Base-by-base conservation (phyloP, 2,329 filamentous ascomycete genomes). In the Beauveria sp. region DNA sequence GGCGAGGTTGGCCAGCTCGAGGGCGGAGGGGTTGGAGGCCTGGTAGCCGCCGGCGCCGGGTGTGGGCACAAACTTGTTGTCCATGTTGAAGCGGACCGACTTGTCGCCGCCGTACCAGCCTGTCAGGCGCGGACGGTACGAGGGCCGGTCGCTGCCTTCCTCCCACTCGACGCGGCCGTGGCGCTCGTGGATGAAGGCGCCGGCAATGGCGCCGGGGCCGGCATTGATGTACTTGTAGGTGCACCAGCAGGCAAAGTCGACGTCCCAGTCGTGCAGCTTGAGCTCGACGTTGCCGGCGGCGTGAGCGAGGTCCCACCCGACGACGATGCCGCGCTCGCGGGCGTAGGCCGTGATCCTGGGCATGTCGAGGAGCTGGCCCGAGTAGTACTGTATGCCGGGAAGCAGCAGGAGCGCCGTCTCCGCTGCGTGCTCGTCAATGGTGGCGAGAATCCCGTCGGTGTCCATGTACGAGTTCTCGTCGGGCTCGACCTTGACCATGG, bases 211-310 rank as follows among this genome's bases (percentile, higher is more conserved):
- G 4, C 92, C 92, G 0, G 92, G 91, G 0, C 92, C 92, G 28
- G 87, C 86, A 71, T 96, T 96, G 72, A 96, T 83, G 76, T 96
- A 96, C 77, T 96, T 96, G 81, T 96, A 96, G 20, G 88, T 93
- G 75, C 92, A 96, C 92, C 92, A 96, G 60, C 84, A 90, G 18
- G 93, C 92, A 69, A 96, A 96, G 73, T 96, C 92, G 40, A 96
- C 91, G 66, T 89, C 83, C 92, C 92, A 96, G 68, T 93, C 90
- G 73, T 96, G 91, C 22, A 96, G 80, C 62, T 80, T 76, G 20
- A 96, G 75, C 46, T 89, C 86, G 2, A 96, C 89, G 70, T 96
- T 96, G 38, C 92, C 92, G 24, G 84, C 89, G 0, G 91, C 90
- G 72, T 96, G 91, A 0, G 92, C 92, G 28, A 95, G 85, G 71